Conservation (phyloP, 257 asterid species). For the Penstemon eatonii region DNA sequence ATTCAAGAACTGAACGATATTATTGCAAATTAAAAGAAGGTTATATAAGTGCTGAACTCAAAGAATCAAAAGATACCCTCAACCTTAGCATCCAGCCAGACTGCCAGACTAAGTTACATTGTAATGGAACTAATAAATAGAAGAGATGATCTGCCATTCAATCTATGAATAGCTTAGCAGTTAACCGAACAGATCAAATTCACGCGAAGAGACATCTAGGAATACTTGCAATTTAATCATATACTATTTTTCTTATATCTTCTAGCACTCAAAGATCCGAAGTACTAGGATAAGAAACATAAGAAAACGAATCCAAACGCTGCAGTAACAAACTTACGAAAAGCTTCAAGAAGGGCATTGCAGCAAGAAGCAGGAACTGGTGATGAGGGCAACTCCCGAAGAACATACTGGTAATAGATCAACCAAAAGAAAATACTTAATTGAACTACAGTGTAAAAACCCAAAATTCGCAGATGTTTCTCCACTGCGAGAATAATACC, state of each 20-base stretch:
- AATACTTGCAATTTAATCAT: constrained; percentile 2
- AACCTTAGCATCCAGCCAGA: too few relatives aligned
- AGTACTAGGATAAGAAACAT: constrained; percentile 20
- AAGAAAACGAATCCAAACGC: background rate
- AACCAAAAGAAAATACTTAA: constrained; percentile 22
- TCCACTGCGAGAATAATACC: constrained; percentile 49
- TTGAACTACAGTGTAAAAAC: constrained; percentile 20
- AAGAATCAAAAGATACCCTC: too few relatives aligned
- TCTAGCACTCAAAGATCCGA: constrained; percentile 20
- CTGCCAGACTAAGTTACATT: too few relatives aligned
- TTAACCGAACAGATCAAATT: constrained; percentile 5
- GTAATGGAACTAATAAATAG: too few relatives aligned
- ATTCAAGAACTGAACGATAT: too few relatives aligned
- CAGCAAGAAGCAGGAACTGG: constrained; percentile 99
- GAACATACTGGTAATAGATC: constrained; percentile 63
- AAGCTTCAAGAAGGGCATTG: constrained; percentile 96
- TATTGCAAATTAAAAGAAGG: too few relatives aligned
- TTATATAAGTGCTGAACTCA: too few relatives aligned
- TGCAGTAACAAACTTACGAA: constrained; percentile 53
- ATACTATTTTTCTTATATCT: constrained; percentile 13
- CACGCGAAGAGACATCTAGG: constrained; percentile 2
- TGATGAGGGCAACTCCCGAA: constrained; percentile 95
- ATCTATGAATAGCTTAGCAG: background rate
- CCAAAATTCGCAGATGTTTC: constrained; percentile 20
- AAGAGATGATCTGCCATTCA: background rate